phyloP scores from a whole-genome alignment of 495 filamentous ascomycete genomes.

The Aspergillus carlsbadensis region DNA sequence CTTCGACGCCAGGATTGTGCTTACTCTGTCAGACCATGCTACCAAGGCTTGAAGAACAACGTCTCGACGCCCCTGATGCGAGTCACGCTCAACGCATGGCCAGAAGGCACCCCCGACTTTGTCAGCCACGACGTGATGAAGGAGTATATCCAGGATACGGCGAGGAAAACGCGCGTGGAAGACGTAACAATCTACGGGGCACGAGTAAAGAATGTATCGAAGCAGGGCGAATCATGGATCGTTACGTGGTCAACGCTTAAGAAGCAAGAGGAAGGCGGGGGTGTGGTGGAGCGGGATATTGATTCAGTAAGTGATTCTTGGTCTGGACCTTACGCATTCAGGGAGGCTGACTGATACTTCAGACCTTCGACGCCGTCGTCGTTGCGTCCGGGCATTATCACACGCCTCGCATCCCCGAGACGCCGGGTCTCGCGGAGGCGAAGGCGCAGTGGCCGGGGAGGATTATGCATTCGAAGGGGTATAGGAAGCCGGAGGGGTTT shows the following conservation, averaged over 20 bases:
- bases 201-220: constrained; percentile 53
- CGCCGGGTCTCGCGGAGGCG: constrained; percentile 51
- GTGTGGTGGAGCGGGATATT: constrained; percentile 25
- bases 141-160: constrained; percentile 59
- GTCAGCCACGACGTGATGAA: constrained; percentile 55
- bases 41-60: constrained; percentile 64
- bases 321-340: not conserved
- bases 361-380: constrained; percentile 56
- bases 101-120: constrained; percentile 54
- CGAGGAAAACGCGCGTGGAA: constrained; percentile 47
- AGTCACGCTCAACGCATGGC: constrained; percentile 59
- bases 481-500: constrained; percentile 50
- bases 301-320: constrained; percentile 15
- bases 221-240: constrained; percentile 49
- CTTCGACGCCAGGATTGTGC: no score
- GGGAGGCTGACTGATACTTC: constrained; percentile 1
- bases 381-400: constrained; percentile 62
- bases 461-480: constrained; percentile 61
- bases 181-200: constrained; percentile 53
- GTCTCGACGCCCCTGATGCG: constrained; percentile 60
- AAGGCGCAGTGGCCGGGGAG: constrained; percentile 50
- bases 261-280: constrained; percentile 20
- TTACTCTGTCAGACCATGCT: constrained; percentile 59
- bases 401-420: constrained; percentile 54
- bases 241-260: constrained; percentile 40